Base-by-base conservation (phyloP, 192 early-diverging fungal genomes). In the Rhizophagus sp. region DNA sequence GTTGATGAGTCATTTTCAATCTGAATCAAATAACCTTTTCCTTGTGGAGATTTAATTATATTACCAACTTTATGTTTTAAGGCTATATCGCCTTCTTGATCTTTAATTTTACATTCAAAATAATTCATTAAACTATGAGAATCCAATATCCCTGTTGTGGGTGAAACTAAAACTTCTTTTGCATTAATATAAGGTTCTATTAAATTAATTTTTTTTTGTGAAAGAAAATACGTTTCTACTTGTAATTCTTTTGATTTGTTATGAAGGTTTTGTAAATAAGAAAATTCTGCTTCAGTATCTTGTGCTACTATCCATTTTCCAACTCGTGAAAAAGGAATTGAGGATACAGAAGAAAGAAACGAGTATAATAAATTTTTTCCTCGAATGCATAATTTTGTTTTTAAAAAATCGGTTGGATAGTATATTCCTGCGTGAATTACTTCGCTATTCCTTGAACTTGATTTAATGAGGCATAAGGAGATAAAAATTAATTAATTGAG, bases 361-460 rank as follows among this genome's bases (percentile, higher is more conserved):
- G 85, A 84, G 81, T 96, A 95, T 25, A 97, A 79, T 71, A 93
- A 80, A 0, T 84, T 61, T 27, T 93, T 94, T 30, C 96, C 96
- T 4, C 90, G 85, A 30, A 95, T 93, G 81, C 95, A 96, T 0
- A 97, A 84, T 33, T 63, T 70, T 12, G 94, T 95, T 80, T 95
- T 95, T 49, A 96, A 83, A 47, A 91, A 94, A 76, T 90, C 82
- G 17, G 77, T 74, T 1, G 94, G 94, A 63, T 96, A 97, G 84
- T 95, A 95, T 15, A 97, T 84, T 0, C 96, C 96, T 9, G 93
- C 94, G 66, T 97, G 96, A 79, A 97, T 97, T 17, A 97, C 93
- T 81, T 96, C 93, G 75, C 92, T 94, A 87, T 96, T 97, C 17
- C 96, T 82, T 34, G 95, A 93, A 80, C 93, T 91, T 34, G 12